A percentile compares a stretch with the other conserved stretches of the same genome.
Evolutionary conservation across 176 grass and related monocot genomes (phyloP).

Genomic region (Elymus sibiricus): DNA sequence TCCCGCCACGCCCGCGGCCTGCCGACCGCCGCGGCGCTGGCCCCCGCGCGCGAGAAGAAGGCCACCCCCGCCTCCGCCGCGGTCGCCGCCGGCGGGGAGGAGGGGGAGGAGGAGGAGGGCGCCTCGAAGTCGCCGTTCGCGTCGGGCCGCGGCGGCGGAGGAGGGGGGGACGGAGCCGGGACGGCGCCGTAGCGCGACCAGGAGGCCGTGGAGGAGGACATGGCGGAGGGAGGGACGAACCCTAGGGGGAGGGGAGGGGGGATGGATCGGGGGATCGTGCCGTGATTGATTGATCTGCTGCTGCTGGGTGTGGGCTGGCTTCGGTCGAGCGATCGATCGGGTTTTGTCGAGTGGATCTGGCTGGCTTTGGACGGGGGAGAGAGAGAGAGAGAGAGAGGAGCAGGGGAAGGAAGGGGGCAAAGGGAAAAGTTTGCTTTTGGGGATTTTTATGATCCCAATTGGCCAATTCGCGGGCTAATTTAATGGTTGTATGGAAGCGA

Average conservation of each 20-base stretch:
- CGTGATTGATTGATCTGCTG: not conserved
- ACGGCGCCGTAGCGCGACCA: slow-evolving; percentile 61
- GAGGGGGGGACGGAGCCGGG: slow-evolving; percentile 29
- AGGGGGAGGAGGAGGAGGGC: slow-evolving; percentile 6
- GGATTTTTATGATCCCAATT: not conserved
- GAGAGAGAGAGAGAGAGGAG: not conserved
- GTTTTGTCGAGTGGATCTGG: slow-evolving; percentile 30
- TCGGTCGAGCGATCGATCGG: slow-evolving; percentile 8
- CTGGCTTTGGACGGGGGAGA: not conserved
- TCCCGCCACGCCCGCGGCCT: slow-evolving; percentile 74
- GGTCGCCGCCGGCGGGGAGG: not conserved
- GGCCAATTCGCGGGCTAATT: slow-evolving; percentile 7
- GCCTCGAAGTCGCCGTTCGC: not conserved
- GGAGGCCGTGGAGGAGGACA: slow-evolving; percentile 47
- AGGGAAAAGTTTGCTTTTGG: not conserved
- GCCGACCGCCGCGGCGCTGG: slow-evolving; percentile 29
- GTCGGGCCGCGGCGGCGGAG: not conserved
- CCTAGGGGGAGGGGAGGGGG: not conserved
- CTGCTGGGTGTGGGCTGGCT: not conserved
- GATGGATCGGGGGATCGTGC: slow-evolving; percentile 32
- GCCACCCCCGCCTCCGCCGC: slow-evolving; percentile 42
- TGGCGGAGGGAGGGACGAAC: slow-evolving; percentile 9
- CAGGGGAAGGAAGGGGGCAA: not conserved
- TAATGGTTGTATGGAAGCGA: not conserved
- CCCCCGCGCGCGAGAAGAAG: slow-evolving; percentile 68